These are phyloP conservation scores for Starmera quercuum DNA, from an alignment of 805 yeast genomes.

Conservation along the genomic window DNA sequence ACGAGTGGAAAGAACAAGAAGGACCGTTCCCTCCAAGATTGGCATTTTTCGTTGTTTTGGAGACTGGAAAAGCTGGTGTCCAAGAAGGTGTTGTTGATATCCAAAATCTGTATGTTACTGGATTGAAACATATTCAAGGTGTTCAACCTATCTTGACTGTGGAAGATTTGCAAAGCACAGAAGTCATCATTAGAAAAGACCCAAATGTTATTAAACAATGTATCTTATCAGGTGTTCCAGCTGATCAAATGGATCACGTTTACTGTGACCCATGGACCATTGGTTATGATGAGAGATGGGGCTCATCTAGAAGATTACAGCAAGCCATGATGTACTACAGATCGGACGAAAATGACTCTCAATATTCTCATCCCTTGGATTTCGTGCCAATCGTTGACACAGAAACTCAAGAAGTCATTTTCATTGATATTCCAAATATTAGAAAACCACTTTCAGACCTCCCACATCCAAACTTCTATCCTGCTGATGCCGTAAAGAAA, in stretches of 20 bases:
- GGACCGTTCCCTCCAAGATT: conserved; percentile 63
- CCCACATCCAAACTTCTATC: conserved; percentile 66
- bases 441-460: conserved; percentile 65
- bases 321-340: conserved; percentile 79
- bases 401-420: conserved; percentile 59
- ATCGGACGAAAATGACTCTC: conserved; percentile 68
- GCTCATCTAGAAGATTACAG: conserved; percentile 64
- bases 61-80: conserved; percentile 50
- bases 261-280: conserved; percentile 69
- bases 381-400: conserved; percentile 79
- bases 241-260: conserved; percentile 34
- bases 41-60: conserved; percentile 58
- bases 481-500: conserved; percentile 52
- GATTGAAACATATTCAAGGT: conserved; percentile 43
- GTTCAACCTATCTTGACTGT: conserved; percentile 73
- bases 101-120: conserved; percentile 36
- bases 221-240: conserved; percentile 60
- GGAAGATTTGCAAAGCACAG: conserved; percentile 56
- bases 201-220: conserved; percentile 70
- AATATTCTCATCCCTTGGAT: conserved; percentile 61
- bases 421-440: conserved; percentile 66
- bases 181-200: conserved; percentile 59
- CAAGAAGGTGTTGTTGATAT: conserved; percentile 67
- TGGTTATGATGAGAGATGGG: conserved; percentile 74
- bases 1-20: conserved; percentile 55